These are phyloP conservation scores for Cladophialophora exuberans DNA, from an alignment of 2,329 filamentous ascomycete species.

Conservation along the genomic window DNA sequence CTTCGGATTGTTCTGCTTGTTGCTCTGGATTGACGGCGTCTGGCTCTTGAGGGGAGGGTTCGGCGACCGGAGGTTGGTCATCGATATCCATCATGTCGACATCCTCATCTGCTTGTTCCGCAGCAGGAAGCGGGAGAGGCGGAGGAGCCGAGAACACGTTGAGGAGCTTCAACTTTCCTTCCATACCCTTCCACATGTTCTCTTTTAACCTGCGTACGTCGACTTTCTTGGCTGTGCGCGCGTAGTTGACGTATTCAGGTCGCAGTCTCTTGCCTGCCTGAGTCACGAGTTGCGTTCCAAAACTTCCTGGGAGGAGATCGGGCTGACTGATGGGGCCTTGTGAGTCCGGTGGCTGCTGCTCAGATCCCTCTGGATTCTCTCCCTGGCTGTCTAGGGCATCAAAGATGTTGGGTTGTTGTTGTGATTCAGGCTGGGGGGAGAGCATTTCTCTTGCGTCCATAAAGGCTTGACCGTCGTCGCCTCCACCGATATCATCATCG, in stretches of 20 bases:
- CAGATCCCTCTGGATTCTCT: slow-evolving; percentile 11
- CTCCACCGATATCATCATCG: slow-evolving; percentile 33
- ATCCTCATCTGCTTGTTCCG: slow-evolving; percentile 35
- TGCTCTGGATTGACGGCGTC: slow-evolving; percentile 21
- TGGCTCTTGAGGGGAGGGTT: slow-evolving; percentile 41
- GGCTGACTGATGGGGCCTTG: slow-evolving; percentile 10
- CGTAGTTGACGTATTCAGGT: slow-evolving; percentile 69
- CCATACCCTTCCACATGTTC: slow-evolving; percentile 68
- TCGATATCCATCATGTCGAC: slow-evolving; percentile 35
- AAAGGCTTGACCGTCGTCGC: slow-evolving; percentile 41
- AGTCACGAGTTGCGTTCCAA: slow-evolving; percentile 65
- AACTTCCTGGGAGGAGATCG: slow-evolving; percentile 55
- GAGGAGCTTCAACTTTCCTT: slow-evolving; percentile 46
- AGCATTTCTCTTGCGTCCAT: slow-evolving; percentile 54
- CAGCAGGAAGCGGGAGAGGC: slow-evolving; percentile 34
- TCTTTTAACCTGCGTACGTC: slow-evolving; percentile 67
- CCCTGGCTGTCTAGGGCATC: slow-evolving; percentile 14
- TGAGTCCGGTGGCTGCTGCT: slow-evolving; percentile 14
- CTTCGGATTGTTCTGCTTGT: slow-evolving; percentile 41
- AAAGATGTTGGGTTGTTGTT: slow-evolving; percentile 22
- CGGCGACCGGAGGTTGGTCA: slow-evolving; percentile 23
- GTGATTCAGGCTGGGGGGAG: slow-evolving; percentile 41
- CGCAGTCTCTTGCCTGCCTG: slow-evolving; percentile 61
- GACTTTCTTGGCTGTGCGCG: slow-evolving; percentile 68
- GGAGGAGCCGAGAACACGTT: slow-evolving; percentile 39